These are phyloP conservation scores for Sicyos edulis DNA, from an alignment of 306 rosid species.

Conservation along the genomic window DNA sequence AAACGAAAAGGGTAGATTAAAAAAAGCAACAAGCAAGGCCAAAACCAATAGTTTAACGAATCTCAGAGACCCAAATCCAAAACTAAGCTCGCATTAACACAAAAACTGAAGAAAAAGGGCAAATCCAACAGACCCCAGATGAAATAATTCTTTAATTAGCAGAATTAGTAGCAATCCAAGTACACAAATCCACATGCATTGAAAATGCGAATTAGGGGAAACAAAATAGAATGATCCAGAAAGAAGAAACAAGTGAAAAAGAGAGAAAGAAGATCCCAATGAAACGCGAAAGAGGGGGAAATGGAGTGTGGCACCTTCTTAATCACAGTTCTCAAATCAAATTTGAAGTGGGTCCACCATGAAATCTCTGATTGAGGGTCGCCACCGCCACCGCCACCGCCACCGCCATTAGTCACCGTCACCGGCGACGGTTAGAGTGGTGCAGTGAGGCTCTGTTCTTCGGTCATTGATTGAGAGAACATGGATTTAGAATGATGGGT, in stretches of 20 bases:
- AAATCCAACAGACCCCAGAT: slow-evolving; percentile 10
- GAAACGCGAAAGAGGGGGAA: slow-evolving; percentile 37
- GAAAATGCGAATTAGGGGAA: slow-evolving; percentile 26
- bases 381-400: not conserved
- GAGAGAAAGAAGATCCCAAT: slow-evolving; percentile 28
- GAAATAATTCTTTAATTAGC: not conserved
- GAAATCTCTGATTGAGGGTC: slow-evolving; percentile 1
- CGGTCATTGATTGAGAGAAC: not conserved
- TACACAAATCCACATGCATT: slow-evolving; percentile 50
- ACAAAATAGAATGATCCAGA: slow-evolving; percentile 28
- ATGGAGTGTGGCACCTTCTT: slow-evolving; percentile 7
- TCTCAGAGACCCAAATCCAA: slow-evolving; percentile 2
- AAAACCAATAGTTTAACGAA: slow-evolving; percentile 7
- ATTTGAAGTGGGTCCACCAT: slow-evolving; percentile 6
- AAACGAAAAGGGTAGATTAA: not conserved
- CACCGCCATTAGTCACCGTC: not conserved
- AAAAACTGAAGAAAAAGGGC: not conserved
- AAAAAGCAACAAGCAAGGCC: not conserved
- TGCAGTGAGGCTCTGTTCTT: not conserved
- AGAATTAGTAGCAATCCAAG: slow-evolving; percentile 19
- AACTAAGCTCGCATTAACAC: not conserved
- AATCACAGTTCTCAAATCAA: not conserved
- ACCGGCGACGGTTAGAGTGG: not conserved
- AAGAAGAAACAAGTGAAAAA: slow-evolving; percentile 22
- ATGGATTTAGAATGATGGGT: not conserved